Base-by-base conservation (phyloP, 306 rosid species). In the Cucumis cinereus region DNA sequence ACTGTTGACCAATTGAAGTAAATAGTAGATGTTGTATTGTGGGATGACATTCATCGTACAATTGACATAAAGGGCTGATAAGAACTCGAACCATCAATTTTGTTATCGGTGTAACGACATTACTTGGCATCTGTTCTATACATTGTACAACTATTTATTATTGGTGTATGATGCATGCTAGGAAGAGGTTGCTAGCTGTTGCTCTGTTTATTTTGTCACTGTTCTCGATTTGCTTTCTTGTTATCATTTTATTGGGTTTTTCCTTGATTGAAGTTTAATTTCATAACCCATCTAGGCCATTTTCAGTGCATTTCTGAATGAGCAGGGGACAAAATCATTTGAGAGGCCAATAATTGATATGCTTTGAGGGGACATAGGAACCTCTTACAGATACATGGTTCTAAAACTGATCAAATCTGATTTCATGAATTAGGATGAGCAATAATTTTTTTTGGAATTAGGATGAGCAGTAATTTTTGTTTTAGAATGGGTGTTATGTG, bases 301-400 rank as follows among this genome's bases (percentile, higher is more conserved):
- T 70, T 17, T 26, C 35, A 23, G 24, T 70, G 41, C 76, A 49
- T 24, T 26, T 5, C 38, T 49, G 1, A 56, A 15, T 16, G 43
- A 52, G 47, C 17, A 41, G 47, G 19, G 67, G 12, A 41, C 64
- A 23, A 22, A 55, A 33, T 71, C 75, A 45, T 24, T 49, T 71
- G 75, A 47, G 36, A 8, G 24, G 26, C 49, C 59, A 71, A 71
- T 71, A 71, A 71, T 71, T 71, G 41, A 71, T 71, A 10, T 70
- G 75, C 58, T 70, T 47, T 70, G 15, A 70, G 38, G 75, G 35
- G 57, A 45, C 58, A 47, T 15, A 14, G 58, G 11, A 47, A 23
- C 75, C 75, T 70, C 57, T 43, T 69, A 40, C 74, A 22, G 74
- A 23, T 69, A 47, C 20, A 45, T 45, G 20, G 36, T 45, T 43